phyloP scores from a whole-genome alignment of 371 early-diverging fungal genomes.

The Umbelopsis sp. region DNA sequence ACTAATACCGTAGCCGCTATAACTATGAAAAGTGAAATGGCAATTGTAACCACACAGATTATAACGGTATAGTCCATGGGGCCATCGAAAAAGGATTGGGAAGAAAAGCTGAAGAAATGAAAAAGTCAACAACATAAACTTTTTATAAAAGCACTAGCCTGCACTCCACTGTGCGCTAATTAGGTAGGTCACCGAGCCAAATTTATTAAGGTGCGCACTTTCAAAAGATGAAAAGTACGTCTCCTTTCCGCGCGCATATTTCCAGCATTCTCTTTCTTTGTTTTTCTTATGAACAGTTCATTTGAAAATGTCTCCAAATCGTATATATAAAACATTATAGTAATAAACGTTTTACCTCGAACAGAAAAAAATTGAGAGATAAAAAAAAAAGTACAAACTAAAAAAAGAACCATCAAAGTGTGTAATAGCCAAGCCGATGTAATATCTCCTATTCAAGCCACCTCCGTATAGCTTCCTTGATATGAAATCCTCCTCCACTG shows the following conservation, averaged over 20 bases:
- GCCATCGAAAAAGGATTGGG: neutral
- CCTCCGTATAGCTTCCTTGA: slow-evolving; percentile 16
- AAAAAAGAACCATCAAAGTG: neutral
- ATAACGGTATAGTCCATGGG: neutral
- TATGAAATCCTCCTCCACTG: slow-evolving; percentile 18
- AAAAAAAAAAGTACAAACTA: neutral
- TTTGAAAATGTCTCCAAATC: too few species aligned
- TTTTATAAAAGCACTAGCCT: neutral
- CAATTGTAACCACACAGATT: slow-evolving; percentile 3
- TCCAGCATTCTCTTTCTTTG: too few species aligned
- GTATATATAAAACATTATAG: too few species aligned
- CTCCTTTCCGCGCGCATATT: too few species aligned
- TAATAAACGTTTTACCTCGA: too few species aligned
- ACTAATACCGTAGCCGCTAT: neutral
- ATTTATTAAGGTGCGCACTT: neutral
- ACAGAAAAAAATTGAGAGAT: neutral
- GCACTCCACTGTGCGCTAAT: neutral
- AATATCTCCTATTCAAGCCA: slow-evolving; percentile 5
- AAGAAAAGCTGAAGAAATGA: neutral
- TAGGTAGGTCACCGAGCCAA: slow-evolving; percentile 9
- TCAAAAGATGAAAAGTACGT: neutral
- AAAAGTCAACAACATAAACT: neutral
- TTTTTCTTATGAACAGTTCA: too few species aligned
- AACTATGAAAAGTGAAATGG: neutral
- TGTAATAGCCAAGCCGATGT: neutral